phyloP scores from a whole-genome alignment of 192 early-diverging fungal species.

The Coemansia sp. region DNA sequence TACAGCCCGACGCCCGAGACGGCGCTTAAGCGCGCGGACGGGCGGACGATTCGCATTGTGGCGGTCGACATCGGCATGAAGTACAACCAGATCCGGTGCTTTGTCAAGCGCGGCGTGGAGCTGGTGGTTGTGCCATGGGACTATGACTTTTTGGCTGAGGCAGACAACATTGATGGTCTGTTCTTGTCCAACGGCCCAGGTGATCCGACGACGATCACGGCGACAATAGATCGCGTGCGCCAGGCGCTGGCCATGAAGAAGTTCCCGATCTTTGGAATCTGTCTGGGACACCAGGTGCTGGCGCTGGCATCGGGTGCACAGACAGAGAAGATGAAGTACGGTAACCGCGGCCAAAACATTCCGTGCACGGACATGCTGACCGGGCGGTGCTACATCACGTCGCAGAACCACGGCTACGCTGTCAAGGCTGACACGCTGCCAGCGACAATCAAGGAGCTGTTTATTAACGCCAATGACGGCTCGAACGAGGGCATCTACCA shows the following conservation, averaged over 20 bases:
- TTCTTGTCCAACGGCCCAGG: conserved; percentile 96
- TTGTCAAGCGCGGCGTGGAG: conserved; percentile 91
- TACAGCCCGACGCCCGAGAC: conserved; percentile 70
- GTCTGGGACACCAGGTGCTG: conserved; percentile 96
- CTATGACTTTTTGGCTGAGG: conserved; percentile 81
- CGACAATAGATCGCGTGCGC: conserved; percentile 74
- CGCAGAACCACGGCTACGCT: conserved; percentile 98
- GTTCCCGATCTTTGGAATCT: conserved; percentile 98
- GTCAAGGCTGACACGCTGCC: conserved; percentile 81
- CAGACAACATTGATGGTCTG: conserved; percentile 69
- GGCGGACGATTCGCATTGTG: conserved; percentile 76
- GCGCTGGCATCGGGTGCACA: conserved; percentile 89
- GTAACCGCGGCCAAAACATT: conserved; percentile 99
- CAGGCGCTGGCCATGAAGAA: conserved; percentile 63
- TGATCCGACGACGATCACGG: conserved; percentile 81
- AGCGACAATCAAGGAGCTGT: conserved; percentile 68
- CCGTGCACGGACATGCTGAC: conserved; percentile 95
- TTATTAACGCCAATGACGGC: conserved; percentile 98
- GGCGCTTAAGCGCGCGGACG: conserved; percentile 45
- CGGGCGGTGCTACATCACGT: conserved; percentile 97
- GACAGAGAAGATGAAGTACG: conserved; percentile 96
- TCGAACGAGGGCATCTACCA: conserved; percentile 99
- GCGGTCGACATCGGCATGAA: conserved; percentile 99
- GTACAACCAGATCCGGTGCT: conserved; percentile 98
- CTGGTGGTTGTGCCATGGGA: conserved; percentile 95